Evolutionary conservation across 345 rosid species (phyloP).

Genomic region (Sisymbrium irio): DNA sequence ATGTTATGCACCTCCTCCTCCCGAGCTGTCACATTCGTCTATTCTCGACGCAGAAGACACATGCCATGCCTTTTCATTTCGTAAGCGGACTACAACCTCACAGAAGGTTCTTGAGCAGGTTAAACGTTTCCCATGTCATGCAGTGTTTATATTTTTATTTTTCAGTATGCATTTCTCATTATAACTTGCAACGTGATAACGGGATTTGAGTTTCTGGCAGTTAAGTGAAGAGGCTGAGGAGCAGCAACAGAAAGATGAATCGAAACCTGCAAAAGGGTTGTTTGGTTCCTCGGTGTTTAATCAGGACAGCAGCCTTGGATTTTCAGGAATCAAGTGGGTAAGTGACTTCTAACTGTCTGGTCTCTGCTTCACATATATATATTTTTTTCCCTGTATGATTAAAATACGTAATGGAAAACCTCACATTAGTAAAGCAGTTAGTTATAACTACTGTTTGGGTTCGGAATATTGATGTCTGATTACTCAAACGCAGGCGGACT

Average conservation of each 20-base stretch:
- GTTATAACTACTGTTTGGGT: background rate
- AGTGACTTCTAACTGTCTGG: background rate
- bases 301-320: slow-evolving; percentile 83
- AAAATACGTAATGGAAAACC: background rate
- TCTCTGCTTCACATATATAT: background rate
- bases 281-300: slow-evolving; percentile 42
- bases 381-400: background rate
- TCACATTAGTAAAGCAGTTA: background rate
- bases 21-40: slow-evolving; percentile 46
- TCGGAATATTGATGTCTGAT: background rate
- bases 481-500: slow-evolving; percentile 60
- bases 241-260: slow-evolving; percentile 34
- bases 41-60: slow-evolving; percentile 93
- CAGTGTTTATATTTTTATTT: background rate
- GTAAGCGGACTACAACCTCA: slow-evolving; percentile 23
- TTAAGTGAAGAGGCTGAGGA: slow-evolving; percentile 38
- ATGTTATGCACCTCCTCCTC: slow-evolving; percentile 35
- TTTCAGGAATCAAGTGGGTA: slow-evolving; percentile 94
- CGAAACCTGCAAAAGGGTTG: slow-evolving; percentile 46
- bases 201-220: slow-evolving; percentile 32
- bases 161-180: background rate
- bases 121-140: background rate
- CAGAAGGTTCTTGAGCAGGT: slow-evolving; percentile 33
- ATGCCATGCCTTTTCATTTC: slow-evolving; percentile 78
- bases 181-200: slow-evolving; percentile 4